Percentiles rank a stretch among this genome's conserved stretches.
Conservation (phyloP, 352 stramenopile species). For the Globisporangium nagaii region DNA sequence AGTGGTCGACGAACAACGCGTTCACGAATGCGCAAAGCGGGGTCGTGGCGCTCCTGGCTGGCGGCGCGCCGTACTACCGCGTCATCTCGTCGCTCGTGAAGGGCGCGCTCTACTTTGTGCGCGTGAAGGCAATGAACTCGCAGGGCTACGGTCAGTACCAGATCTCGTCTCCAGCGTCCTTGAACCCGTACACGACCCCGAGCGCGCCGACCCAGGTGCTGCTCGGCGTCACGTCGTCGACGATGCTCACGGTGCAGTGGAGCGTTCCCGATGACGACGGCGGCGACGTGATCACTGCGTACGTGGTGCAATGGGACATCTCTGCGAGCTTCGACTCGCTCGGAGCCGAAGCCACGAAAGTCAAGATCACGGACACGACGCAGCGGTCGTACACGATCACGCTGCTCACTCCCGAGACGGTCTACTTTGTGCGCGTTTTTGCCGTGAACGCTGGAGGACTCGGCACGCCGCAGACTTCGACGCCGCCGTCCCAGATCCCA, state of each 20-base stretch:
- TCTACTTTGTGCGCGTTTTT: conserved; percentile 89
- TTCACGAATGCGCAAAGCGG: conserved; percentile 58
- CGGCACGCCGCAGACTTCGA: conserved; percentile 53
- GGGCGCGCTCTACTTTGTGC: conserved; percentile 67
- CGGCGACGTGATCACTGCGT: conserved; percentile 85
- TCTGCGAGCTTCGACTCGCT: conserved; percentile 84
- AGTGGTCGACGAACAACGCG: conserved; percentile 80
- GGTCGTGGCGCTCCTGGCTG: conserved; percentile 45
- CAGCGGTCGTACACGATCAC: conserved; percentile 77
- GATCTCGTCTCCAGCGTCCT: conserved; percentile 77
- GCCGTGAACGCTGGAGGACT: conserved; percentile 59
- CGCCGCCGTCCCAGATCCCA: conserved; percentile 40
- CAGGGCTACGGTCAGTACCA: conserved; percentile 78
- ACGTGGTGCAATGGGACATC: conserved; percentile 92
- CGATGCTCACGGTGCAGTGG: conserved; percentile 91
- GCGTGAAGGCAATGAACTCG: conserved; percentile 62
- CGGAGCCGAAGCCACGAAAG: conserved; percentile 51
- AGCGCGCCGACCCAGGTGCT: conserved; percentile 82
- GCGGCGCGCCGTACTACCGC: conserved; percentile 47
- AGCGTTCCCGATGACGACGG: conserved; percentile 79
- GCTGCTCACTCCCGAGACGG: conserved; percentile 67
- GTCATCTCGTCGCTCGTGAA: conserved; percentile 59
- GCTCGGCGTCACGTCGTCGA: conserved; percentile 71
- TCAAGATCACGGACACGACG: conserved; percentile 46
- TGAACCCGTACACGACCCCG: conserved; percentile 90